Evolutionary conservation across 257 asterid genomes (phyloP).

Genomic region (Marsdenia floribunda): DNA sequence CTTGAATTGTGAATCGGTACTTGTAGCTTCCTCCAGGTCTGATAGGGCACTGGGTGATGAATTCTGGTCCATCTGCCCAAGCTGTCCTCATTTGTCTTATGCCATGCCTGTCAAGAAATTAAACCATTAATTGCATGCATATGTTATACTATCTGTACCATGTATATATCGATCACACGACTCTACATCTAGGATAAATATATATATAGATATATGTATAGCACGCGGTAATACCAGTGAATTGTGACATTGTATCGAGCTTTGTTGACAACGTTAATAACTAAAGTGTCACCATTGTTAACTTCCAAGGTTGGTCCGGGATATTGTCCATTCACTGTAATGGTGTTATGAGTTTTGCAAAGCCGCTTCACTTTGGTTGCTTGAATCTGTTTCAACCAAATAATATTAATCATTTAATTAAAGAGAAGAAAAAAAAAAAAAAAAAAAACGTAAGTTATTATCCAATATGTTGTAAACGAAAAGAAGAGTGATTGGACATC

Average conservation of each 20-base stretch:
- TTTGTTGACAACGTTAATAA: constrained; percentile 55
- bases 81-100: constrained; percentile 70
- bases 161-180: too few relatives aligned
- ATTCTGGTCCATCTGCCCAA: constrained; percentile 94
- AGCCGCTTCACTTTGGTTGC: constrained; percentile 86
- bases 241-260: constrained; percentile 80
- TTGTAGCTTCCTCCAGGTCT: constrained; percentile 76
- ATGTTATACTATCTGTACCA: too few relatives aligned
- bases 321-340: constrained; percentile 72
- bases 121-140: neutral
- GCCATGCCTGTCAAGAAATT: constrained; percentile 59
- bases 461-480: too few relatives aligned
- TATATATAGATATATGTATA: constrained; percentile 2
- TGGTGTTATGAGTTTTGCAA: constrained; percentile 65
- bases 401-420: too few relatives aligned
- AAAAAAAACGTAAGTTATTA: neutral
- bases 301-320: constrained; percentile 87
- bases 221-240: constrained; percentile 47
- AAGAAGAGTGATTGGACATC: too few relatives aligned
- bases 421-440: neutral
- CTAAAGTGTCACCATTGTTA: constrained; percentile 74
- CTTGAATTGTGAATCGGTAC: constrained; percentile 68
- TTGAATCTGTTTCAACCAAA: constrained; percentile 45
- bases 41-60: constrained; percentile 82
- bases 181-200: neutral